Evolutionary conservation across 495 filamentous ascomycete species (phyloP).

Genomic region (Trichoderma gamsii): DNA sequence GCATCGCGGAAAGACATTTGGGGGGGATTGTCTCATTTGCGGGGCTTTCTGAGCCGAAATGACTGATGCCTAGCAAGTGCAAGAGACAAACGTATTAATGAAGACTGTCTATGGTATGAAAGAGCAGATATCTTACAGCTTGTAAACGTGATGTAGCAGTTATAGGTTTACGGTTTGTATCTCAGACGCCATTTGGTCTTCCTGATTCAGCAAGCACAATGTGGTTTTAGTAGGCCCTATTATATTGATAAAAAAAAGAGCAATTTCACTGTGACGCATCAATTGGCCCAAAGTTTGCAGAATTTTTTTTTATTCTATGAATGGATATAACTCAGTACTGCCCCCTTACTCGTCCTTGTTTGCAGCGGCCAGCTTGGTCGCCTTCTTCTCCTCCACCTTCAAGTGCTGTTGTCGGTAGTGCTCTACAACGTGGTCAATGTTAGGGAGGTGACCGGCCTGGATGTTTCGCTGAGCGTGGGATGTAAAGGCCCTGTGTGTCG

Average conservation of each 20-base stretch:
- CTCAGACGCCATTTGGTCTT: no score
- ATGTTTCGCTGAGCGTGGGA: constrained; percentile 38
- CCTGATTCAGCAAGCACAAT: no score
- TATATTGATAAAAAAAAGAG: no score
- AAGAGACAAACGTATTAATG: no score
- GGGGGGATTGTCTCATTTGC: not conserved
- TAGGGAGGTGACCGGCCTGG: constrained; percentile 38
- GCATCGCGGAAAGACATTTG: not conserved
- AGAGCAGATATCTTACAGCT: no score
- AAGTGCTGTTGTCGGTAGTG: constrained; percentile 43
- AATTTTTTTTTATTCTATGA: not conserved
- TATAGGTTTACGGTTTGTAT: no score
- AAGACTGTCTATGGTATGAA: no score
- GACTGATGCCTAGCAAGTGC: no score
- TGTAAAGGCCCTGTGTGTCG: constrained; percentile 35
- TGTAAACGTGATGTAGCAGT: no score
- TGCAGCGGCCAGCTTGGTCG: constrained; percentile 35
- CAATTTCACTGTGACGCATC: no score
- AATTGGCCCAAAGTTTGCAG: no score
- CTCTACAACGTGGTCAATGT: constrained; percentile 41
- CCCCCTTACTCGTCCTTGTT: constrained; percentile 21
- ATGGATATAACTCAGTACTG: constrained; percentile 10
- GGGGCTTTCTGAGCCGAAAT: not conserved
- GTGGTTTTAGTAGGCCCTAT: no score
- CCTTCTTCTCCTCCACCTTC: constrained; percentile 42